A percentile compares a stretch with the other conserved stretches of the same genome.
Conservation (phyloP, 2,329 filamentous ascomycete species). For the Fusarium aywerte region DNA sequence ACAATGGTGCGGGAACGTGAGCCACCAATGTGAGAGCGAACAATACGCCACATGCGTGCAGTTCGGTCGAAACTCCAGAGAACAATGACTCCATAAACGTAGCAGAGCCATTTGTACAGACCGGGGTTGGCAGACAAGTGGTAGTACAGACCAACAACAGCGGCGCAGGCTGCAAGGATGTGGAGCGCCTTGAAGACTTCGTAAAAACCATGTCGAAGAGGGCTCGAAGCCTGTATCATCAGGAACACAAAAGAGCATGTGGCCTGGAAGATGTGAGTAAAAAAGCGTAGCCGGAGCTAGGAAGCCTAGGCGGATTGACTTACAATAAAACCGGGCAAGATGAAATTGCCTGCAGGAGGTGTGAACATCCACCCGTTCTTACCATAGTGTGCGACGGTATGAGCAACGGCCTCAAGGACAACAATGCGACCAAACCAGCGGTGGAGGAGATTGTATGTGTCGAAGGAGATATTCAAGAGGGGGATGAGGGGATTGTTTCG, state of each 20-base stretch:
- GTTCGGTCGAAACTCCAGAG: constrained; percentile 75
- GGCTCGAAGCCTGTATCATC: constrained; percentile 74
- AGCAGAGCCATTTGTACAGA: constrained; percentile 59
- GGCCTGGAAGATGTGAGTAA: constrained; percentile 54
- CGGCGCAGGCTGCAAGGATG: constrained; percentile 69
- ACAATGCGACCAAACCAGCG: constrained; percentile 84
- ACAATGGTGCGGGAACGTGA: constrained; percentile 76
- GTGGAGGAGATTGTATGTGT: constrained; percentile 84
- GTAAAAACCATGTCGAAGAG: constrained; percentile 81
- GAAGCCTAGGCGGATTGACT: constrained; percentile 45
- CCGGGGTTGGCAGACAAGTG: constrained; percentile 65
- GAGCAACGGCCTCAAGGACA: constrained; percentile 73
- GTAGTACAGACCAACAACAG: constrained; percentile 73
- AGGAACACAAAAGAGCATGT: constrained; percentile 71
- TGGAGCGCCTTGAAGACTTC: constrained; percentile 81
- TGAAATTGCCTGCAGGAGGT: constrained; percentile 55
- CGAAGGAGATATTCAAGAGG: constrained; percentile 78
- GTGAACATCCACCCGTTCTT: constrained; percentile 60
- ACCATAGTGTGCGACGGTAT: constrained; percentile 70
- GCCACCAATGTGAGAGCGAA: constrained; percentile 73
- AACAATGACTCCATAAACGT: constrained; percentile 70
- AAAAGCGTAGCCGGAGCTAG: background rate
- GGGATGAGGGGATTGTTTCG: constrained; percentile 82
- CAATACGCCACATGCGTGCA: constrained; percentile 67
- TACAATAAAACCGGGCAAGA: constrained; percentile 73